Percentiles rank a stretch among this genome's conserved stretches.
These are phyloP conservation scores for Tanozyma kutaoensis DNA, from an alignment of 805 yeast genomes.

Conservation along the genomic window DNA sequence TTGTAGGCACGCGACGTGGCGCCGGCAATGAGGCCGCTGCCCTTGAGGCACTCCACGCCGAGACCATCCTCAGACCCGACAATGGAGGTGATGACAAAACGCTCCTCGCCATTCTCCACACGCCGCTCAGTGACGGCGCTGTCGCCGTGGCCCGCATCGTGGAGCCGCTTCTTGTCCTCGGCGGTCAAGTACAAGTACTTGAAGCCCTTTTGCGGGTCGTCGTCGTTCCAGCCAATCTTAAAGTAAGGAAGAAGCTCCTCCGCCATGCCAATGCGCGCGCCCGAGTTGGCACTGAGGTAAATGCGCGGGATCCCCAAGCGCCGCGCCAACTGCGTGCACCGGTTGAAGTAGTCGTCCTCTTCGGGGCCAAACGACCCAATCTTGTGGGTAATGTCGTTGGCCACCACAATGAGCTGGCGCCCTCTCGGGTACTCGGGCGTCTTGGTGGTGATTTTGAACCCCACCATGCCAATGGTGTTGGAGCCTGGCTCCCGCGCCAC, in stretches of 20 bases:
- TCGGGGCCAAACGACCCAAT: slow-evolving; percentile 98
- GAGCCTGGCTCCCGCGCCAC: slow-evolving; percentile 95
- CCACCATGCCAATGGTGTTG: slow-evolving; percentile 94
- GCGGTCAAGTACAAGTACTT: slow-evolving; percentile 70
- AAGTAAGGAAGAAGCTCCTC: slow-evolving; percentile 85
- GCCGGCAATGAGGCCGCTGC: slow-evolving; percentile 98
- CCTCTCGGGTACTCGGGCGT: slow-evolving; percentile 98
- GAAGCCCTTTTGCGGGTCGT: slow-evolving; percentile 76
- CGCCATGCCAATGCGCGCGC: slow-evolving; percentile 98
- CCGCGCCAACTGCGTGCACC: slow-evolving; percentile 87
- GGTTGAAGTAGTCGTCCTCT: slow-evolving; percentile 85
- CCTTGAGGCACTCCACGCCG: slow-evolving; percentile 97
- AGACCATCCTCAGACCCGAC: slow-evolving; percentile 93
- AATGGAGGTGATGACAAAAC: slow-evolving; percentile 71
- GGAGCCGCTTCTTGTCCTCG: slow-evolving; percentile 45
- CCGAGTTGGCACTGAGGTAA: slow-evolving; percentile 94
- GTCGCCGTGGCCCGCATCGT: slow-evolving; percentile 44
- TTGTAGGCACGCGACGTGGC: slow-evolving; percentile 96
- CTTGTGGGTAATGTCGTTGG: slow-evolving; percentile 94
- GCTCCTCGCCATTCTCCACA: slow-evolving; percentile 76
- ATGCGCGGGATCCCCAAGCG: slow-evolving; percentile 88
- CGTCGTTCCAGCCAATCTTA: slow-evolving; percentile 87
- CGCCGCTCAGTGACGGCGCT: slow-evolving; percentile 62
- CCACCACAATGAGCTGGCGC: slow-evolving; percentile 83
- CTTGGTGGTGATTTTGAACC: slow-evolving; percentile 78